Conservation (phyloP, 805 yeast genomes). For the Komagataella pastoris region DNA sequence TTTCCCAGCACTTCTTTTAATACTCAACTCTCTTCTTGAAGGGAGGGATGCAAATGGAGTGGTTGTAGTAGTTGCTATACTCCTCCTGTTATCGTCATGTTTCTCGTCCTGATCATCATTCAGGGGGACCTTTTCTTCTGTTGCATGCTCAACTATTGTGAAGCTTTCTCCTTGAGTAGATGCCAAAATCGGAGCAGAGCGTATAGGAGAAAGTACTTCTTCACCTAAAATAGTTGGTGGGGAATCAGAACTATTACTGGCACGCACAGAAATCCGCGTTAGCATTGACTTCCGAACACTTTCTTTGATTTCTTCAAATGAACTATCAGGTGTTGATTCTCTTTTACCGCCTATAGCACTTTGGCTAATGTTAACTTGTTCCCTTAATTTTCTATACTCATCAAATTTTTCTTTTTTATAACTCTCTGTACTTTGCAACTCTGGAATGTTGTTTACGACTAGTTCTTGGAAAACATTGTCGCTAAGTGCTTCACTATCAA, state of each 20-base stretch:
- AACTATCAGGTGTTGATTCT: conserved; percentile 7
- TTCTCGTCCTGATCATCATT: conserved; percentile 5
- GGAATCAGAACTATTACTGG: conserved; percentile 3
- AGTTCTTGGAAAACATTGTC: neutral
- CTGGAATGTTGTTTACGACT: conserved; percentile 10
- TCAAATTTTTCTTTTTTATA: neutral
- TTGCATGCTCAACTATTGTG: conserved; percentile 10
- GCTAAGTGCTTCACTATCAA: neutral
- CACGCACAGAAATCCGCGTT: conserved; percentile 7
- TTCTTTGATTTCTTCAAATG: conserved; percentile 16
- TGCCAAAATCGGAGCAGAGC: neutral
- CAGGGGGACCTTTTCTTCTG: conserved; percentile 12
- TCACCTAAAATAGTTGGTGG: neutral
- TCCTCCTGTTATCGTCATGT: conserved; percentile 6
- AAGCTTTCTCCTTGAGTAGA: conserved; percentile 4
- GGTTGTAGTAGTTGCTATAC: conserved; percentile 5
- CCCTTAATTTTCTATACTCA: neutral
- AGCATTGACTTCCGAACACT: conserved; percentile 18
- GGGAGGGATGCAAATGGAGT: conserved; percentile 19
- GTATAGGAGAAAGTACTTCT: conserved; percentile 1
- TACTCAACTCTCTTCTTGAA: conserved; percentile 16
- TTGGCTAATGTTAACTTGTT: neutral
- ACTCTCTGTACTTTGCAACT: conserved; percentile 1
- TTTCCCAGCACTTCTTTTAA: conserved; percentile 5
- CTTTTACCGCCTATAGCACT: neutral